Base-by-base conservation (phyloP, 140 eudicot genomes). In the Ambrosia hybrid region DNA sequence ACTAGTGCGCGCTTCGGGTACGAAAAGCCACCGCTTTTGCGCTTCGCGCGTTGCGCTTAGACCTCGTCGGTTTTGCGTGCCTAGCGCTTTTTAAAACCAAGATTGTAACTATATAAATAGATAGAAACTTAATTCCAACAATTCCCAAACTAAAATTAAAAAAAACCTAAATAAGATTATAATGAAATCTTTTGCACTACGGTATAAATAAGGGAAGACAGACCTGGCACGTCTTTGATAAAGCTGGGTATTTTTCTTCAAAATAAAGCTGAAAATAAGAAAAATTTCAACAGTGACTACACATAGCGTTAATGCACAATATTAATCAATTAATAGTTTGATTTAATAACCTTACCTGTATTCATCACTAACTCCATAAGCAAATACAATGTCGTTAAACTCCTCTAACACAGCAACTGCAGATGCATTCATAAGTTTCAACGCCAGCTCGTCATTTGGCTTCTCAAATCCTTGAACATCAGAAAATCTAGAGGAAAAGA, bases 351-450 rank as follows among this genome's bases (percentile, higher is more conserved):
- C 6, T 57, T 84, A 85, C 96, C 96, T 92, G 87, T 84, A 90
- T 71, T 94, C 99, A 82, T 94, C 99, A 76, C 99, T 94, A 64
- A 81, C 95, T 66, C 99, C 99, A 51, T 90, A 94, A 13, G 96
- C 85, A 71, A 94, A 94, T 63, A 94, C 80, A 45, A 90, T 72
- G 56, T 90, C 96, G 14, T 73, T 72, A 60, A 90, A 84, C 79
- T 88, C 96, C 80, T 86, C 86, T 48, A 88, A 45, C 51, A 94
- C 86, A 80, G 85, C 81, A 72, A 78, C 83, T 21, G 99, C 99
- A 86, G 95, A 90, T 53, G 96, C 83, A 83, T 94, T 94, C 99
- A 94, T 94, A 57, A 90, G 97, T 76, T 88, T 85, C 86, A 94
- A 77, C 60, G 99, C 99, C 71, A 79, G 85, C 77, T 73, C 86